Base-by-base conservation (phyloP, 495 filamentous ascomycete genomes). In the Wilcoxina mikolae region DNA sequence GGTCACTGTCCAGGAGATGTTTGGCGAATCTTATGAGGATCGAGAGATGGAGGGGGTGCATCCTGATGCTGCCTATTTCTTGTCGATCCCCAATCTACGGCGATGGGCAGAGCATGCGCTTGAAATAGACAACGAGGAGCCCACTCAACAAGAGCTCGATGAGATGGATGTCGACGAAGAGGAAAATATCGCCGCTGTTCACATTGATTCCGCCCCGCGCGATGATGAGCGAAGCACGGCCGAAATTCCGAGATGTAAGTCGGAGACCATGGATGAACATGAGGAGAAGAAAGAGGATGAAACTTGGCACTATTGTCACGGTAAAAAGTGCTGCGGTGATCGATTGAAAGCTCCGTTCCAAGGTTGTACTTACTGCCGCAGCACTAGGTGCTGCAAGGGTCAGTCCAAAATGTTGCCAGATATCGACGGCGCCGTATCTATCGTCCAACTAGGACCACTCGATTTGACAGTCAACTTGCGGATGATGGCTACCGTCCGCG, bases 261-360 rank as follows among this genome's bases (percentile, higher is more conserved):
- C 7, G 20, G 11, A 9, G 41, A 17, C 41, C 20, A 44, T 9
- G 41, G 41, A 44, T 9, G 41, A 10, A 20, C 11, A 9, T 5
- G 41, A 22, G 11, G 18, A 5, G 20, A 20, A 44, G 41, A 44
- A 44, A 20, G 20, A 12, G 18, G 41, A n/a, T 5, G 41, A 44
- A n/a, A 44, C 41, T 20, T 44, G 41, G 41, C 41, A 44, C 41
- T 44, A 44, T 17, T 44, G 41, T 22, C 41, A 44, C 41, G 41
- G 41, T 17, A 44, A 44, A 20, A 7, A 20, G 41, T 44, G 41
- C 41, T 44, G 41, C 20, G 5, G 9, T 10, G 9, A 9, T 5
- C 41, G 41, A 9, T 38, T 38, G 31, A 22, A 22, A 17, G 20
- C 20, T 5, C 18, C 41, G 11, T 7, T 38, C 9, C 9, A 38